Percentiles rank a stretch among this genome's conserved stretches.
Conservation (phyloP, 2,329 filamentous ascomycete species). For the Aspergillus hortae region DNA sequence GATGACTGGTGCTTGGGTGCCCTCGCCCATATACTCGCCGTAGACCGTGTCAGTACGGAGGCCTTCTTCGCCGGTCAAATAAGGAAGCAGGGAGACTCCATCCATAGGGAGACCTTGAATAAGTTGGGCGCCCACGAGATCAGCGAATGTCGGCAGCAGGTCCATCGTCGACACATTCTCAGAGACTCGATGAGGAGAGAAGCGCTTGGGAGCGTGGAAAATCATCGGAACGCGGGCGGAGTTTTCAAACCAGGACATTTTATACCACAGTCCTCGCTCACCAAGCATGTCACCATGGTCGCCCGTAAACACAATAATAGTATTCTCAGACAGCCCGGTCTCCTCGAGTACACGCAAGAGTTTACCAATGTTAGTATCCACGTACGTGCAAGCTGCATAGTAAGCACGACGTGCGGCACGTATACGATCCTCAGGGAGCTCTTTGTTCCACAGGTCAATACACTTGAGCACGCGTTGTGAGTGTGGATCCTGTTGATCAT, state of each 20-base stretch:
- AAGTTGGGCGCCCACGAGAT: conserved; percentile 70
- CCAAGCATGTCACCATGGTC: conserved; percentile 97
- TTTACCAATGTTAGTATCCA: conserved; percentile 87
- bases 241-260: conserved; percentile 95
- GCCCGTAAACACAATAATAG: conserved; percentile 86
- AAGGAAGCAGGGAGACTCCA: conserved; percentile 75
- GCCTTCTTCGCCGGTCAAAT: conserved; percentile 59
- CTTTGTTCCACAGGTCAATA: conserved; percentile 78
- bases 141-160: conserved; percentile 82
- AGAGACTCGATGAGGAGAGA: conserved; percentile 69
- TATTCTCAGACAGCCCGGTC: conserved; percentile 76
- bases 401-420: conserved; percentile 82
- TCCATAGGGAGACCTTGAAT: conserved; percentile 74
- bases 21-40: conserved; percentile 92
- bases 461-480: conserved; percentile 83
- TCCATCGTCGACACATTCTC: conserved; percentile 90
- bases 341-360: conserved; percentile 74
- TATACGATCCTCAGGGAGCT: conserved; percentile 81
- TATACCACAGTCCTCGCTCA: conserved; percentile 88
- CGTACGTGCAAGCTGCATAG: conserved; percentile 89
- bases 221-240: conserved; percentile 86
- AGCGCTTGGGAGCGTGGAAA: conserved; percentile 73
- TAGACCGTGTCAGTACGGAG: conserved; percentile 75
- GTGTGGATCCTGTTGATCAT: conserved; percentile 80
- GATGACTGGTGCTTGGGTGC: conserved; percentile 81